Evolutionary conservation across 371 early-diverging fungal genomes (phyloP).

Genomic region (Saksenaea oblongispora): DNA sequence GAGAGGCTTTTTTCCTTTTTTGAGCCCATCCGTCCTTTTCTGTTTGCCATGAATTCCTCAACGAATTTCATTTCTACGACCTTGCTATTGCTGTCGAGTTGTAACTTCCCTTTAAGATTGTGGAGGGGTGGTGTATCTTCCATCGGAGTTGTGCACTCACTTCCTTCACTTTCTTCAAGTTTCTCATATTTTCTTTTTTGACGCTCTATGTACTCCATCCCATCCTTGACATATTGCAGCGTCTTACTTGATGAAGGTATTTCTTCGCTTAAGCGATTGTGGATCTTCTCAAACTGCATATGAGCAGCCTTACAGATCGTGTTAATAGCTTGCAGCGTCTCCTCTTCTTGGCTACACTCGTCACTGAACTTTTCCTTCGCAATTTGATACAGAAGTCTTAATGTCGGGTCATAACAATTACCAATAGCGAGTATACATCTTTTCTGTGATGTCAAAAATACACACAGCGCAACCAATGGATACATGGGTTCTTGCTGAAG

Average conservation of each 20-base stretch:
- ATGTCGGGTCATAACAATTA: background rate
- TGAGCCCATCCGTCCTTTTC: background rate
- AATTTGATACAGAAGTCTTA: background rate
- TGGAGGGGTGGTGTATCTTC: background rate
- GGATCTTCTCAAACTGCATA: background rate
- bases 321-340: background rate
- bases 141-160: background rate
- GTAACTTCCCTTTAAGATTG: background rate
- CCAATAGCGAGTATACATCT: background rate
- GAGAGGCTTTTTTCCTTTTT: too few relatives aligned
- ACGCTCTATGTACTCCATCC: background rate
- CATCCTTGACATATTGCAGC: background rate
- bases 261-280: background rate
- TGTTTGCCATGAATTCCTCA: background rate
- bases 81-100: background rate
- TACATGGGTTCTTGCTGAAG: background rate
- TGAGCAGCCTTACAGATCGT: background rate
- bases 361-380: background rate
- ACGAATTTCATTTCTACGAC: background rate
- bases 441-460: background rate
- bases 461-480: background rate
- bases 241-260: background rate
- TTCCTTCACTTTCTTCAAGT: background rate
- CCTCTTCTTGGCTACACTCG: background rate
- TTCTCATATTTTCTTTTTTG: background rate